Evolutionary conservation across 805 yeast genomes (phyloP).

Genomic region (Ogataea nonfermentans): DNA sequence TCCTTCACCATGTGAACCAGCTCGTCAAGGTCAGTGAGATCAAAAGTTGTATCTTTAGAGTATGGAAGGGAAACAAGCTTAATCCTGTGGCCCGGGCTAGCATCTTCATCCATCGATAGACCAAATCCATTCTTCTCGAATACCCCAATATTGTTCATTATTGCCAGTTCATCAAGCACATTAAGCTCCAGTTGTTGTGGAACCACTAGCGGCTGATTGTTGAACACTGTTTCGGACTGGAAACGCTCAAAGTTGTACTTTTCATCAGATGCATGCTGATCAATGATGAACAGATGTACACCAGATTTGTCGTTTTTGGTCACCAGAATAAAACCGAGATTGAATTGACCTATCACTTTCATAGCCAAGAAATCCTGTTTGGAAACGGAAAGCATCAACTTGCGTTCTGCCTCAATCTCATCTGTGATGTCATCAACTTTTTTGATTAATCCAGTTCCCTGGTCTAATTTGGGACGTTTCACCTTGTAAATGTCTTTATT

Average conservation of each 20-base stretch:
- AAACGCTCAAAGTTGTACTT: slow-evolving; percentile 83
- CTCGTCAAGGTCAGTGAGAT: slow-evolving; percentile 70
- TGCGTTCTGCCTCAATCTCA: slow-evolving; percentile 52
- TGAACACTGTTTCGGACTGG: slow-evolving; percentile 53
- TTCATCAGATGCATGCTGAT: slow-evolving; percentile 98
- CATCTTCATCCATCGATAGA: slow-evolving; percentile 47
- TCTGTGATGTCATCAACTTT: slow-evolving; percentile 44
- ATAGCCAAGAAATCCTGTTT: slow-evolving; percentile 73
- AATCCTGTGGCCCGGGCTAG: slow-evolving; percentile 56
- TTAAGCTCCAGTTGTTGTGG: slow-evolving; percentile 61
- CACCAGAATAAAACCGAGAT: slow-evolving; percentile 89
- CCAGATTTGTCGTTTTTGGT: slow-evolving; percentile 39
- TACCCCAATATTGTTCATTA: slow-evolving; percentile 54
- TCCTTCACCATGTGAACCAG: slow-evolving; percentile 65
- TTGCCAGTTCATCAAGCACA: slow-evolving; percentile 73
- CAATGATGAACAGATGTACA: slow-evolving; percentile 75
- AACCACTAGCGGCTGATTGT: slow-evolving; percentile 67
- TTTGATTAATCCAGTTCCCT: background rate
- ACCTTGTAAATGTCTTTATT: slow-evolving; percentile 1
- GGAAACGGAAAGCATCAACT: slow-evolving; percentile 57
- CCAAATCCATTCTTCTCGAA: slow-evolving; percentile 80
- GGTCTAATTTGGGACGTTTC: slow-evolving; percentile 3
- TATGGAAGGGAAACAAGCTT: slow-evolving; percentile 64
- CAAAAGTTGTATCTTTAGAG: slow-evolving; percentile 68
- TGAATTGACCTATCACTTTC: slow-evolving; percentile 90